phyloP scores from a whole-genome alignment of 2,329 filamentous ascomycete species.

The Monosporascus sp. region DNA sequence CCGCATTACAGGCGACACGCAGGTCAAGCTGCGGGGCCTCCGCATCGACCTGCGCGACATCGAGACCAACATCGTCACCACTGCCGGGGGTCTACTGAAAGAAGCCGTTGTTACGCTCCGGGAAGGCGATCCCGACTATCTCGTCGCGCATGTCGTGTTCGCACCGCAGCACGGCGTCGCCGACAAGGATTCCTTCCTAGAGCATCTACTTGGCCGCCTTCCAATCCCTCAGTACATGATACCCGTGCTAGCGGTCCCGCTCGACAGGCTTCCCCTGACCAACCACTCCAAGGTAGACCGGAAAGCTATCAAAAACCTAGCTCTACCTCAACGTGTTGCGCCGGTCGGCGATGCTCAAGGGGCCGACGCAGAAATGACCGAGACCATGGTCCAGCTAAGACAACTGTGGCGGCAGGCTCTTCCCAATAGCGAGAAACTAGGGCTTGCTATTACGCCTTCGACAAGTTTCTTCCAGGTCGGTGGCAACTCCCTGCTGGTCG shows the following conservation, averaged over 20 bases:
- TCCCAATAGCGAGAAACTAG: too few relatives aligned
- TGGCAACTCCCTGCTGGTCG: too few relatives aligned
- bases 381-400: too few relatives aligned
- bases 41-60: constrained; percentile 33
- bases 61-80: constrained; percentile 16
- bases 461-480: too few relatives aligned
- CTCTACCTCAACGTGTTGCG: too few relatives aligned
- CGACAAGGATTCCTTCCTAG: constrained; percentile 6
- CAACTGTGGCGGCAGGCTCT: too few relatives aligned
- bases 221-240: constrained; percentile 13
- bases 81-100: constrained; percentile 1
- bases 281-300: constrained; percentile 11
- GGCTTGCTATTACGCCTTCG: too few relatives aligned
- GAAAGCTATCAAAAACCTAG: constrained; percentile 2
- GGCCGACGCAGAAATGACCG: too few relatives aligned
- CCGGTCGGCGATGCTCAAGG: too few relatives aligned
- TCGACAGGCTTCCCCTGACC: constrained; percentile 7
- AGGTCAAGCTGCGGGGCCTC: constrained; percentile 22
- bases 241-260: constrained; percentile 1
- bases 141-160: constrained; percentile 25
- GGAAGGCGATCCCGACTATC: constrained; percentile 2
- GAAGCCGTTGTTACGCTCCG: constrained; percentile 12
- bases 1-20: constrained; percentile 32
- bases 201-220: not conserved
- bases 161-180: not conserved